Conservation (phyloP, 73 alveolate species). For the Tetrahymena borealis region DNA sequence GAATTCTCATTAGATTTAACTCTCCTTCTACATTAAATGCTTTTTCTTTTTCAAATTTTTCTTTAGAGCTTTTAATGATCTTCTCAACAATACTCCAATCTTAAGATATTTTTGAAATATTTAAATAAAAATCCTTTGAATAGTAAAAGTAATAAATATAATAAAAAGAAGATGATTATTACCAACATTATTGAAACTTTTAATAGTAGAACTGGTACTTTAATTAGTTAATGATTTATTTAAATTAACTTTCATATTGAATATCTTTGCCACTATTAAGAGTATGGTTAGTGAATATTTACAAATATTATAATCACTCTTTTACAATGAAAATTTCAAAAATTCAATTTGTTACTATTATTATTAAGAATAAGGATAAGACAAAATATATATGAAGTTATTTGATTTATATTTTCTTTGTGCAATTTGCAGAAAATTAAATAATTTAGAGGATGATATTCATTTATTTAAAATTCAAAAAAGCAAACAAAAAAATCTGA, state of each 20-base stretch:
- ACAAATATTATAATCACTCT: too few relatives aligned
- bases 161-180: background rate
- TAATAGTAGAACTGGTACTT: background rate
- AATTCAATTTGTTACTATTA: too few relatives aligned
- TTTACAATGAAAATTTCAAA: too few relatives aligned
- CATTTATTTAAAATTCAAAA: too few relatives aligned
- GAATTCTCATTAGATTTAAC: background rate
- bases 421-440: too few relatives aligned
- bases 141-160: background rate
- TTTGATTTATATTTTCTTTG: too few relatives aligned
- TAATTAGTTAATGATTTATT: background rate
- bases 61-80: background rate
- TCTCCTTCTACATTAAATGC: background rate
- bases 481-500: too few relatives aligned
- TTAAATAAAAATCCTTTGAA: background rate
- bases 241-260: background rate
- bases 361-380: too few relatives aligned
- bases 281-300: too few relatives aligned
- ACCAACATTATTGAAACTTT: background rate
- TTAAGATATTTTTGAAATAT: background rate
- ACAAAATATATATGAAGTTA: too few relatives aligned
- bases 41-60: background rate
- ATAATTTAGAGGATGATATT: too few relatives aligned
- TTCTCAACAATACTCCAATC: background rate
- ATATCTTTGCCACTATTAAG: background rate